Conservation (phyloP, 2,329 filamentous ascomycete species). For the Epichloe baconii region DNA sequence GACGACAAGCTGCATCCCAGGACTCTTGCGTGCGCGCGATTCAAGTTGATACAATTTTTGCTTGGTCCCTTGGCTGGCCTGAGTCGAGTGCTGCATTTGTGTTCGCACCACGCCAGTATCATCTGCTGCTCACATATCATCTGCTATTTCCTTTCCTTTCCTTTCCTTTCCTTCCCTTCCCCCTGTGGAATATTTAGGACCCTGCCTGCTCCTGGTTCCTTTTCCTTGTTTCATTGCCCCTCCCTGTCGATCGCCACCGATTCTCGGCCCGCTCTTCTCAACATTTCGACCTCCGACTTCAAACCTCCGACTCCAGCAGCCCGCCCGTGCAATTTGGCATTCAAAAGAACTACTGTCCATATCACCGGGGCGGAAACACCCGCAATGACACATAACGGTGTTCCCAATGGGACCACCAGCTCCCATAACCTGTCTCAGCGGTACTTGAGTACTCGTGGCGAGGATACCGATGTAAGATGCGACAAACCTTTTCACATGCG, state of each 20-base stretch:
- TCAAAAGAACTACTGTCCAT: too few relatives aligned
- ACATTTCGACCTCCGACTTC: neutral
- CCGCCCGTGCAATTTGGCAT: neutral
- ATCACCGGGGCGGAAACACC: neutral
- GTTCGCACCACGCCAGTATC: neutral
- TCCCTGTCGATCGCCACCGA: slow-evolving; percentile 1
- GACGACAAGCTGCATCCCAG: neutral
- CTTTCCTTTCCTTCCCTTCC: neutral
- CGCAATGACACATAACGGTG: slow-evolving; percentile 30
- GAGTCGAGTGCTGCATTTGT: neutral
- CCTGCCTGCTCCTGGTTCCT: neutral
- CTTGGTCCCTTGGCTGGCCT: neutral
- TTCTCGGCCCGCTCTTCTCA: slow-evolving; percentile 3
- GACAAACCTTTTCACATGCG: neutral
- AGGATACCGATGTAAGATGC: slow-evolving; percentile 32
- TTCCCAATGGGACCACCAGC: slow-evolving; percentile 18
- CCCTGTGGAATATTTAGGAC: neutral
- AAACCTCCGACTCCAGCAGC: neutral
- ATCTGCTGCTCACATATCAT: neutral
- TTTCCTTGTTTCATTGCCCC: neutral
- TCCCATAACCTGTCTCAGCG: slow-evolving; percentile 33
- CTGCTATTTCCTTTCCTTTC: neutral
- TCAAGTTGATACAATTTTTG: neutral
- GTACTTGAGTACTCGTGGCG: slow-evolving; percentile 38
- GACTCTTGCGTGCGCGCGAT: neutral